Base-by-base conservation (phyloP, 2,329 filamentous ascomycete genomes). In the Aureobasidium pullulans region DNA sequence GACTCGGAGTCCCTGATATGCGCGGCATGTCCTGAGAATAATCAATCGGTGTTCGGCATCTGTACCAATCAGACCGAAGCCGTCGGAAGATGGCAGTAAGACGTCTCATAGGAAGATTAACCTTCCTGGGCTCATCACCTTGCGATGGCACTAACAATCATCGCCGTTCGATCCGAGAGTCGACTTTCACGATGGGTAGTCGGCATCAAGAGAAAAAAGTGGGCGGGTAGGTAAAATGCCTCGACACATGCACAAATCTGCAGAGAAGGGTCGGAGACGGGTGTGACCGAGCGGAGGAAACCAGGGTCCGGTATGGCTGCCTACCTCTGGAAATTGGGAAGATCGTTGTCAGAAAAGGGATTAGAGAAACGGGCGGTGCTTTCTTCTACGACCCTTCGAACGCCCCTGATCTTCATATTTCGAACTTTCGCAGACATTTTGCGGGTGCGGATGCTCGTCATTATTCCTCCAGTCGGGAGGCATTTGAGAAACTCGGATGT, bases 251-350 rank as follows among this genome's bases (percentile, higher is more conserved):
- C 44, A 10, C 13, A 49, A 5, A 37, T 37, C 15, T 5, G 15
- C 36, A 40, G 15, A 19, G 31, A 31, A 16, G 19, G 7, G 23
- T 54, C 50, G 50, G 50, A 43, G 28, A 43, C 50, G 50, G n/a
- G 16, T 15, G n/a, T n/a, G 39, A 34, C 52, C 40, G 52, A 46
- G 52, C 29, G 50, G 50, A 16, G 16, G 16, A 31, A 29, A 29
- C 5, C 31, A 56, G 52, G 52, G 52, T 56, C 52, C 40, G 40
- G 31, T 46, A 56, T 56, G 52, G 31, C 39, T 43, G 50, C 50
- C 39, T 42, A 39, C 50, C 10, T 43, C 23, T 40, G 13, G 11
- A 6, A 5, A 19, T 9, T 23, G 31, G 5, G 50, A 4, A 16
- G 50, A 56, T 56, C 52, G 13, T 56, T 44, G 39, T 28, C 52